Conservation (phyloP, 139 green algal species). For the Haematococcus lacustris region DNA sequence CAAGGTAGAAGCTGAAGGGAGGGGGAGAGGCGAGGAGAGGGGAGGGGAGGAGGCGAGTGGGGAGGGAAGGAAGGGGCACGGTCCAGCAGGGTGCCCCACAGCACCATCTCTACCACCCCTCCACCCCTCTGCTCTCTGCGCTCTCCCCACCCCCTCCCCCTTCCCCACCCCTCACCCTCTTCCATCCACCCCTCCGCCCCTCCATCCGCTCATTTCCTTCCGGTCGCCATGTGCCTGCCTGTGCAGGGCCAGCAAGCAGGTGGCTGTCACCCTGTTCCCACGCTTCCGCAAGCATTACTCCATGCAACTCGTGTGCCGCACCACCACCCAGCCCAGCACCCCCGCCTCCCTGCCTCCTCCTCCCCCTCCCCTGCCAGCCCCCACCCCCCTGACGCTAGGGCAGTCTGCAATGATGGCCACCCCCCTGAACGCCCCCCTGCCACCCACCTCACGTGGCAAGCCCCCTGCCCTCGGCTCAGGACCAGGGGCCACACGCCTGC, state of each 20-base stretch:
- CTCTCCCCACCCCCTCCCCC: neutral
- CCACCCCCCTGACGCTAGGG: no score
- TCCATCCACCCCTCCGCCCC: neutral
- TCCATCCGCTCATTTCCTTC: neutral
- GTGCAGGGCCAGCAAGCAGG: slow-evolving; percentile 23
- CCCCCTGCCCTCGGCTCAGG: no score
- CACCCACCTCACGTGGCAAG: no score
- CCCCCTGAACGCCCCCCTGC: no score
- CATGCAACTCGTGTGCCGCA: slow-evolving; percentile 36
- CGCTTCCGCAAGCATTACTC: slow-evolving; percentile 41
- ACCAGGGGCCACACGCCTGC: no score
- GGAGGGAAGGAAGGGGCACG: neutral
- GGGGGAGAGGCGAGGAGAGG: neutral
- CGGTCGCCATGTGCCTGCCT: neutral
- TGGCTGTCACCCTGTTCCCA: slow-evolving; percentile 47
- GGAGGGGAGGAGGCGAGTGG: neutral
- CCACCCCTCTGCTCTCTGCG: no score
- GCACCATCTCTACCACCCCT: no score
- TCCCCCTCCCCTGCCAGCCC: no score
- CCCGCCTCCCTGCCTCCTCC: neutral
- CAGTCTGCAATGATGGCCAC: no score
- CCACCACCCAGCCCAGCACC: neutral
- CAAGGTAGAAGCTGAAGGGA: neutral
- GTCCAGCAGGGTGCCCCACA: no score
- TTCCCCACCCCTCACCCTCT: neutral